Percentiles rank a stretch among this genome's conserved stretches.
Evolutionary conservation across 208 protist genomes (phyloP).

Genomic region (Leishmania arabica): DNA sequence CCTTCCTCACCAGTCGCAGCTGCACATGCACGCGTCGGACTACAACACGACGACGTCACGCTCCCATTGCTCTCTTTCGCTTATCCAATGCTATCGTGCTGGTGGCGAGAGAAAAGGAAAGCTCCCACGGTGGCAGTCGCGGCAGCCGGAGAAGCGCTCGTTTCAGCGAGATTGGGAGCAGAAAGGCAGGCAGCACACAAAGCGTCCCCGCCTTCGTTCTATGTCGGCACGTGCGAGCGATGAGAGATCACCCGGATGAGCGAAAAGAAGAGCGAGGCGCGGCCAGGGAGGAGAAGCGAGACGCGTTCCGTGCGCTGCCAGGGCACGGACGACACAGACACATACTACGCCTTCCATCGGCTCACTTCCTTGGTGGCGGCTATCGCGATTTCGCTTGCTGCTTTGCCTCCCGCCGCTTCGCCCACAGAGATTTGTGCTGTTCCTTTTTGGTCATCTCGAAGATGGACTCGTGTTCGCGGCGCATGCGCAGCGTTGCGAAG

Average conservation of each 20-base stretch:
- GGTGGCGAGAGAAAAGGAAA: background rate
- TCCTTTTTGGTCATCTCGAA: slow-evolving; percentile 92
- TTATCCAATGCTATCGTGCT: background rate
- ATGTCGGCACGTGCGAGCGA: background rate
- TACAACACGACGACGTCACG: background rate
- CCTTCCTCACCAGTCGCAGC: background rate
- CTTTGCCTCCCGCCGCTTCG: slow-evolving; percentile 77
- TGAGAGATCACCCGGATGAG: too few relatives aligned
- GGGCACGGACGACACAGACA: background rate
- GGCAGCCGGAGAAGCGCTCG: background rate
- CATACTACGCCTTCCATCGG: background rate
- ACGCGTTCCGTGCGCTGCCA: background rate
- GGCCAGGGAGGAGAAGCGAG: background rate
- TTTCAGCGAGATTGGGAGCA: background rate
- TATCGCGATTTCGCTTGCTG: slow-evolving; percentile 36
- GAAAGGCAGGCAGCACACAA: too few relatives aligned
- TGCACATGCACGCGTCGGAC: background rate
- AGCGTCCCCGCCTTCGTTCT: background rate
- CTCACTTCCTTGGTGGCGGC: background rate
- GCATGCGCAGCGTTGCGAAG: slow-evolving; percentile 86
- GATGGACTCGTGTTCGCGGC: slow-evolving; percentile 86
- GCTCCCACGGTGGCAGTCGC: background rate
- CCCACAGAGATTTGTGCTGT: slow-evolving; percentile 87
- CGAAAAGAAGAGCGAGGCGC: background rate
- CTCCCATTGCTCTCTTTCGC: background rate